Conservation (phyloP, 106 monocot genomes). For the Phalaenopsis equestris region DNA sequence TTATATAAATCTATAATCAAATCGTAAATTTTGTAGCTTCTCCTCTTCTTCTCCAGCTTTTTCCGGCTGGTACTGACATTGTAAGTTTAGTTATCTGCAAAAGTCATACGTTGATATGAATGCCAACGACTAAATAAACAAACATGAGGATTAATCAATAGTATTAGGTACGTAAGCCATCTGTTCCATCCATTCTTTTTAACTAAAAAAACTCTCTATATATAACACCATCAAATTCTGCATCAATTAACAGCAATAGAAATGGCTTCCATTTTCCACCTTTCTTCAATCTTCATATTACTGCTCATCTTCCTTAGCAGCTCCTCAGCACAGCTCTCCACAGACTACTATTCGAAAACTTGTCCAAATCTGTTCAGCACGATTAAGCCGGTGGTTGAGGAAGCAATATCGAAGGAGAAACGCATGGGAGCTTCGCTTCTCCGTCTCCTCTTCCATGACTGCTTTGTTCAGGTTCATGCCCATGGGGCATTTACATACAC, state of each 20-base stretch:
- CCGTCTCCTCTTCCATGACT: slow-evolving; percentile 47
- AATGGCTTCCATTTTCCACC: not conserved
- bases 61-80: too few species aligned
- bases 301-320: not conserved
- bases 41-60: too few species aligned
- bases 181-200: not conserved
- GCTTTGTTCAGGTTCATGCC: slow-evolving; percentile 31
- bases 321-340: slow-evolving; percentile 22
- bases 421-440: slow-evolving; percentile 50
- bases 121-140: too few species aligned
- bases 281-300: not conserved
- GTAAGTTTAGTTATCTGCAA: too few species aligned
- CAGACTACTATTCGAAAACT: slow-evolving; percentile 12
- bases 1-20: too few species aligned
- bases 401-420: slow-evolving; percentile 8
- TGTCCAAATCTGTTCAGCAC: slow-evolving; percentile 13
- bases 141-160: not conserved
- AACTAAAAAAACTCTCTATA: too few species aligned
- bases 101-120: too few species aligned
- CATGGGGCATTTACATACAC: not conserved
- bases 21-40: too few species aligned
- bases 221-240: not conserved
- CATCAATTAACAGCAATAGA: not conserved
- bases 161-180: not conserved
- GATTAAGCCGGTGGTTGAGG: not conserved